phyloP scores from a whole-genome alignment of 2,329 filamentous ascomycete genomes.

The Scytalidium sp. region DNA sequence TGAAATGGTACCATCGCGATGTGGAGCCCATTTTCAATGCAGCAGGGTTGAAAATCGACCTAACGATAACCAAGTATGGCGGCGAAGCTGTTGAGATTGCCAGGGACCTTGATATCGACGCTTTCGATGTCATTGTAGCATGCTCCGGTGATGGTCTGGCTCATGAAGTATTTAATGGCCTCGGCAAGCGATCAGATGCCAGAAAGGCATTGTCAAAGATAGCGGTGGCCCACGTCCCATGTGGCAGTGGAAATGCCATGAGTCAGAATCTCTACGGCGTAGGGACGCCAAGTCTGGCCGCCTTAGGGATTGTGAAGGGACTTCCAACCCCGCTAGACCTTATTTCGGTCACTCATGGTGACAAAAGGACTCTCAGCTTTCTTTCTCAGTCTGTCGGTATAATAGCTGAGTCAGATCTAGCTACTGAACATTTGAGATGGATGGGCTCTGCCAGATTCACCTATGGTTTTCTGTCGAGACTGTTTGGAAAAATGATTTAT shows the following conservation, averaged over 20 bases:
- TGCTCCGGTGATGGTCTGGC: conserved; percentile 91
- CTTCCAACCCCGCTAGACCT: conserved; percentile 81
- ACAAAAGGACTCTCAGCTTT: conserved; percentile 75
- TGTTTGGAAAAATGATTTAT: conserved; percentile 75
- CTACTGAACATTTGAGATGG: conserved; percentile 88
- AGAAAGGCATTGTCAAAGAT: conserved; percentile 69
- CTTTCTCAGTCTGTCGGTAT: conserved; percentile 88
- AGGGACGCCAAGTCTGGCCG: conserved; percentile 69
- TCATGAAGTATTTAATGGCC: conserved; percentile 92
- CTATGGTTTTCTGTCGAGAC: conserved; percentile 74
- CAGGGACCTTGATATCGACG: conserved; percentile 70
- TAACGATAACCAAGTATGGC: conserved; percentile 65
- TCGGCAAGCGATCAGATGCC: conserved; percentile 75
- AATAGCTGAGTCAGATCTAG: conserved; percentile 85
- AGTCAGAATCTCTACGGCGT: conserved; percentile 87
- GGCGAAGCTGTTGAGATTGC: conserved; percentile 80
- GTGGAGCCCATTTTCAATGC: conserved; percentile 81
- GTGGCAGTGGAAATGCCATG: conserved; percentile 93
- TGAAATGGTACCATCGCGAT: conserved; percentile 69
- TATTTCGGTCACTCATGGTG: conserved; percentile 81
- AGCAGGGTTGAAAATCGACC: conserved; percentile 72
- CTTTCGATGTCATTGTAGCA: conserved; percentile 81
- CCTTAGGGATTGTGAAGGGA: conserved; percentile 84
- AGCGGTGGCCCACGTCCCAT: conserved; percentile 83
- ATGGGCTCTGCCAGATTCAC: conserved; percentile 87